Base-by-base conservation (phyloP, 2,329 filamentous ascomycete species). In the Exophiala lecanii-corni region DNA sequence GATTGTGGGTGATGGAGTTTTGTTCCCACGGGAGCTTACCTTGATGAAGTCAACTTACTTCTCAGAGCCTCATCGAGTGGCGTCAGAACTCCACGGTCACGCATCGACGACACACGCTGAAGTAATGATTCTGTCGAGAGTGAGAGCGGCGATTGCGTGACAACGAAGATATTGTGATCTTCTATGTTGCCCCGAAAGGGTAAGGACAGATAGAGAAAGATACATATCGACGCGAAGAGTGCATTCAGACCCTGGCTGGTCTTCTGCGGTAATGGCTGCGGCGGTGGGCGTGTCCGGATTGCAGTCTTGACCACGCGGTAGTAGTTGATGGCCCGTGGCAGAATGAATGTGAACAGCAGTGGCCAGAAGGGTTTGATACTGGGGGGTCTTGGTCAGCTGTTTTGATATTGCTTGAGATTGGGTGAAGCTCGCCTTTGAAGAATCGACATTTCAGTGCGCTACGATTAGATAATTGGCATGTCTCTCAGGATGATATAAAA, bases 91-190 rank as follows among this genome's bases (percentile, higher is more conserved):
- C 64, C 63, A 5, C 61, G 55, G 0, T 67, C 65, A 12, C 67
- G 66, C 26, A 60, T 43, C 4, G 62, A 58, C 1, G 71, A 65
- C 7, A 97, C 74, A 12, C 91, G 85, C 46, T 76, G 79, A 65
- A 95, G 92, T 48, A 97, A 75, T 23, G 94, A 82, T 59, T 91
- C 86, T 31, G 79, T 82, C n/a, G 88, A 82, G 31, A 86, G 91
- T 57, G 89, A 85, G 13, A 97, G 79, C 23, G 89, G 86, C 38
- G 87, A 92, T 43, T 81, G 73, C 1, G 91, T 96, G 13, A 72
- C 64, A 20, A 65, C 60, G 72, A 97, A 95, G 63, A 97, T 71
- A 67, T 96, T 96, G 61, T 87, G 81, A 32, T 47, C 46, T 23
- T 20, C 57, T 49, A 45, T 16, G 2, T 40, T 40, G 18, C 43